A percentile compares a stretch with the other conserved stretches of the same genome.
Conservation (phyloP, 306 rosid species). For the Erythrophleum fordii region DNA sequence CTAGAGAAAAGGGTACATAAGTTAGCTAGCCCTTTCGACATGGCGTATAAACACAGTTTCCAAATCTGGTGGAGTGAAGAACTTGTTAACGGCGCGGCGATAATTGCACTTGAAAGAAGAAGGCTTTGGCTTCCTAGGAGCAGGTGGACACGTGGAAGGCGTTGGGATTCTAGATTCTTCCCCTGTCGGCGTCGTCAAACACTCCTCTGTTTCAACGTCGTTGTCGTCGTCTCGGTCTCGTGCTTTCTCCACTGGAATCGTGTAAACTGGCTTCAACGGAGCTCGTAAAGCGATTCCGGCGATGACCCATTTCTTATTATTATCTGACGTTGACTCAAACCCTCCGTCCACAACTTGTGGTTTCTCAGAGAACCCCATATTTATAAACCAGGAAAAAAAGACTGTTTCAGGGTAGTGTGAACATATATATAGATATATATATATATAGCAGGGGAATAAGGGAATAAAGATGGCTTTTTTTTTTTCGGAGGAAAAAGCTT, state of each 20-base stretch:
- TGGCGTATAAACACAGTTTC: constrained; percentile 72
- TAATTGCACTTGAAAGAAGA: constrained; percentile 63
- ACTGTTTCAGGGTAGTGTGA: background rate
- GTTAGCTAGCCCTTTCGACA: constrained; percentile 58
- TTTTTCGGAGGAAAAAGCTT: background rate
- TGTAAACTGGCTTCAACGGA: constrained; percentile 68
- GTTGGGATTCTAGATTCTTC: constrained; percentile 64
- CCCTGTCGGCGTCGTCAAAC: constrained; percentile 67
- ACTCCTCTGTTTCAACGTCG: constrained; percentile 39
- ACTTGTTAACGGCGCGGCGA: constrained; percentile 48
- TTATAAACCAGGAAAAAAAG: background rate
- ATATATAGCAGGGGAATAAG: constrained; percentile 34
- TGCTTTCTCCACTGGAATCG: constrained; percentile 35
- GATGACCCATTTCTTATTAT: constrained; percentile 58
- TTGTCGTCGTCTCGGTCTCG: constrained; percentile 22
- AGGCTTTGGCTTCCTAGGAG: constrained; percentile 73
- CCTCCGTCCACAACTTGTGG: constrained; percentile 47
- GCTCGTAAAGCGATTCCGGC: constrained; percentile 66
- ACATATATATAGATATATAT: background rate
- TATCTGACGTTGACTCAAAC: constrained; percentile 45
- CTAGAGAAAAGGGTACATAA: constrained; percentile 21
- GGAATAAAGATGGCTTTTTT: constrained; percentile 39
- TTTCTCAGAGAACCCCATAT: constrained; percentile 70
- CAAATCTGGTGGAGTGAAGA: constrained; percentile 75
- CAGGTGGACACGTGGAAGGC: constrained; percentile 68